Percentiles rank a stretch among this genome's conserved stretches.
Evolutionary conservation across 257 asterid genomes (phyloP).

Genomic region (Plantago elongata): DNA sequence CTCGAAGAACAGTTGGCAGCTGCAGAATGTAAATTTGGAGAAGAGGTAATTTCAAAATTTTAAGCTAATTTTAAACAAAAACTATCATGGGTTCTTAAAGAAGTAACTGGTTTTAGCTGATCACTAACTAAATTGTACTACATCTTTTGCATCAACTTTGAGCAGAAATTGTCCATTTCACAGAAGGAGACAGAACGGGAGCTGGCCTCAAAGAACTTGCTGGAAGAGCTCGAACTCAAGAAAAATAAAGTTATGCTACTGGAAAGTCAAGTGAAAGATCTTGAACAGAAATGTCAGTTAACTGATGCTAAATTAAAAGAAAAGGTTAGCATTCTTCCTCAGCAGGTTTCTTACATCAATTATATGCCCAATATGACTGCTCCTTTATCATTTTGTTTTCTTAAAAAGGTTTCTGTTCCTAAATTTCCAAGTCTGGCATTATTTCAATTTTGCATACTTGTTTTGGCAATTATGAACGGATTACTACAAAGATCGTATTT

Average conservation of each 20-base stretch:
- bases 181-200: slow-evolving; percentile 52
- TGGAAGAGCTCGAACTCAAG: slow-evolving; percentile 57
- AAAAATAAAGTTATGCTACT: slow-evolving; percentile 47
- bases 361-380: too few species aligned
- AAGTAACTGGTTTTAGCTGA: too few species aligned
- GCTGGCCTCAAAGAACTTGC: slow-evolving; percentile 42
- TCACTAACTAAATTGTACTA: too few species aligned
- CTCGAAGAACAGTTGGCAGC: slow-evolving; percentile 54
- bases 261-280: slow-evolving; percentile 53
- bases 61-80: not conserved
- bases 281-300: slow-evolving; percentile 50
- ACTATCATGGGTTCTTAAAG: not conserved
- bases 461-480: too few species aligned
- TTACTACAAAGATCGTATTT: too few species aligned
- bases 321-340: slow-evolving; percentile 42
- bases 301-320: slow-evolving; percentile 64
- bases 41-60: slow-evolving; percentile 41
- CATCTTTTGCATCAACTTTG: slow-evolving; percentile 14
- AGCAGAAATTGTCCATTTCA: slow-evolving; percentile 54
- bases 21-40: slow-evolving; percentile 39
- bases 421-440: too few species aligned
- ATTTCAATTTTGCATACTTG: too few species aligned
- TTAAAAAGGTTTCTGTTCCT: too few species aligned
- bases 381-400: too few species aligned
- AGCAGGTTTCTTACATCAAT: not conserved